Base-by-base conservation (phyloP, 495 filamentous ascomycete species). In the Aspergillus sparsus region DNA sequence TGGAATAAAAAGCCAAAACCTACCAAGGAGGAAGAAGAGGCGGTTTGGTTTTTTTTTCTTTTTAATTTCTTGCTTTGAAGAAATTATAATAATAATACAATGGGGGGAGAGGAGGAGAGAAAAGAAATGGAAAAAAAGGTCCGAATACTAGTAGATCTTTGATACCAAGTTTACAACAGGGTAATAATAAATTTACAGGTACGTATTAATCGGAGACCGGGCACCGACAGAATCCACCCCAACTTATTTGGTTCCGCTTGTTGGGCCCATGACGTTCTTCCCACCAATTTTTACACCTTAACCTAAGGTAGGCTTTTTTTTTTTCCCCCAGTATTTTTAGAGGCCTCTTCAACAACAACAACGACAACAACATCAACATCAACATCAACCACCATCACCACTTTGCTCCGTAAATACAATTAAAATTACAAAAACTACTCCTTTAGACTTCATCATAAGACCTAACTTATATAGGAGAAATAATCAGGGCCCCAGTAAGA, bases 181-280 rank as follows among this genome's bases (percentile, higher is more conserved):
- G 41, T 18, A 11, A 51, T 27, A 21, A 55, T 27, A 1, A 33
- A 55, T 32, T 42, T n/a, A 27, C 21, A 27, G 21, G 21, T 5
- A 32, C 7, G 53, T 45, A 33, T 13, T 39, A 31, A 34, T 57
- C 60, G 60, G 54, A 47, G 49, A 53, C 60, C 47, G 54, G 60
- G 49, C 57, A 57, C 21, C 21, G 21, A 27, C 1, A 50, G 52
- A 53, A 32, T 51, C 57, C 58, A 54, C 42, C 60, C 60, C 60
- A 57, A 45, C 53, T 34, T 46, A 13, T n/a, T 46, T 56, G 32
- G 10, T 44, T 39, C 33, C 34, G 33, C 34, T 63, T 63, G 62
- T 63, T 63, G 62, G 62, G 62, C 56, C 61, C 61, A 58, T 62
- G 35, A 52, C 53, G 52, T 55, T 52, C 52, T 60, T 63, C 57